A percentile compares a stretch with the other conserved stretches of the same genome.
Evolutionary conservation across 2,329 filamentous ascomycete genomes (phyloP).

Genomic region (Pestalotiopsis sp.): DNA sequence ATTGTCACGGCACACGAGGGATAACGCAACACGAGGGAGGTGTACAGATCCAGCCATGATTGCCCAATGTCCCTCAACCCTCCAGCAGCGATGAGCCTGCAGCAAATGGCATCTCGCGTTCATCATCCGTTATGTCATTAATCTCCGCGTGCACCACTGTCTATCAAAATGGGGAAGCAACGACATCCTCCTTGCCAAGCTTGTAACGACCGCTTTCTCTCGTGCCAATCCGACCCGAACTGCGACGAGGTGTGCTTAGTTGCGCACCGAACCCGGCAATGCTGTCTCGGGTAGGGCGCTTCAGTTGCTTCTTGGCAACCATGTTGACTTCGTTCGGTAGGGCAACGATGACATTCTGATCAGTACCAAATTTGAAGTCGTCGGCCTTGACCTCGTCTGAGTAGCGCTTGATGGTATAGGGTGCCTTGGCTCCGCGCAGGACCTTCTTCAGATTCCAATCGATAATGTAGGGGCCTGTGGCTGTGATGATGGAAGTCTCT

Average conservation of each 20-base stretch:
- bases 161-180: conserved; percentile 66
- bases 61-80: too few species aligned
- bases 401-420: conserved; percentile 97
- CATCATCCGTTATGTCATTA: neutral
- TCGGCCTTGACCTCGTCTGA: conserved; percentile 95
- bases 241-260: conserved; percentile 52
- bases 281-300: conserved; percentile 88
- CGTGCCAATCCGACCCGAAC: conserved; percentile 54
- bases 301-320: conserved; percentile 84
- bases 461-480: conserved; percentile 94
- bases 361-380: conserved; percentile 95
- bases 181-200: conserved; percentile 80
- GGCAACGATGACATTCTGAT: conserved; percentile 98
- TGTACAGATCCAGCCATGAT: too few species aligned
- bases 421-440: conserved; percentile 76
- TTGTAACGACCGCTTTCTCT: conserved; percentile 67
- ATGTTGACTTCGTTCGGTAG: conserved; percentile 98
- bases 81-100: too few species aligned
- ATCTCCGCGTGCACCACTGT: neutral
- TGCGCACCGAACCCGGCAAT: conserved; percentile 68
- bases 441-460: conserved; percentile 97
- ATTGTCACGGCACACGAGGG: too few species aligned
- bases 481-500: conserved; percentile 95
- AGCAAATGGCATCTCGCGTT: neutral
- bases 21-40: too few species aligned